Evolutionary conservation across 805 yeast species (phyloP).

Genomic region (Yarrowia sp.): DNA sequence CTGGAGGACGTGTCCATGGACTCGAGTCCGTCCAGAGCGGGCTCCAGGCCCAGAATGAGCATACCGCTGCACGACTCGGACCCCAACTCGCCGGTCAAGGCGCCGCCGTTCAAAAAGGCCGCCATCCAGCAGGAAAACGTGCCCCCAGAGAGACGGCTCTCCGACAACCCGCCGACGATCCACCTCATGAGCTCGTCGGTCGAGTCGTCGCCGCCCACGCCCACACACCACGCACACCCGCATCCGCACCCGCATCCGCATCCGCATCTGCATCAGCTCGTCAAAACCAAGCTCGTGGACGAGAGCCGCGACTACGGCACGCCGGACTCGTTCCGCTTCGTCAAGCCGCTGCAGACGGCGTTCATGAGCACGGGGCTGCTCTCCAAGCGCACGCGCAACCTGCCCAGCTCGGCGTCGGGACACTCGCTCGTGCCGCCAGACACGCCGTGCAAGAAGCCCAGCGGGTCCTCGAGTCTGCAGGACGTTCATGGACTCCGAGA

Average conservation of each 20-base stretch:
- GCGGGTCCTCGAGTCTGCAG: conserved; percentile 8
- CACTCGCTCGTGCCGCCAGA: conserved; percentile 51
- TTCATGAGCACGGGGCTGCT: conserved; percentile 72
- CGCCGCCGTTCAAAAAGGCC: conserved; percentile 19
- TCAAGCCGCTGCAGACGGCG: conserved; percentile 82
- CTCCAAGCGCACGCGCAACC: conserved; percentile 54
- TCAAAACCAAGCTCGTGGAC: neutral
- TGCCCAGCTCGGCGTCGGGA: conserved; percentile 32
- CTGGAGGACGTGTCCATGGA: conserved; percentile 13
- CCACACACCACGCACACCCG: conserved; percentile 11
- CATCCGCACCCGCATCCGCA: conserved; percentile 19
- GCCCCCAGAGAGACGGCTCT: neutral
- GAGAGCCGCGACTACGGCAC: conserved; percentile 41
- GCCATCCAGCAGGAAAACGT: conserved; percentile 7
- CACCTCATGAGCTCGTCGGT: conserved; percentile 34
- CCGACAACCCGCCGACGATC: conserved; percentile 28
- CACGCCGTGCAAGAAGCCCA: conserved; percentile 58
- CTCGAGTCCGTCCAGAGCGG: neutral
- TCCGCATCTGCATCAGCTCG: conserved; percentile 11
- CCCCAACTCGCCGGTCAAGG: conserved; percentile 22
- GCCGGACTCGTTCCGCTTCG: conserved; percentile 62
- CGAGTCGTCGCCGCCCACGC: conserved; percentile 29
- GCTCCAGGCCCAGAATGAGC: neutral
- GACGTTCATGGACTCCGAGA: conserved; percentile 1
- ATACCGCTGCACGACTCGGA: conserved; percentile 9